A percentile compares a stretch with the other conserved stretches of the same genome.
Evolutionary conservation across 2,329 filamentous ascomycete species (phyloP).

Genomic region (Purpureocillium lavendulum): DNA sequence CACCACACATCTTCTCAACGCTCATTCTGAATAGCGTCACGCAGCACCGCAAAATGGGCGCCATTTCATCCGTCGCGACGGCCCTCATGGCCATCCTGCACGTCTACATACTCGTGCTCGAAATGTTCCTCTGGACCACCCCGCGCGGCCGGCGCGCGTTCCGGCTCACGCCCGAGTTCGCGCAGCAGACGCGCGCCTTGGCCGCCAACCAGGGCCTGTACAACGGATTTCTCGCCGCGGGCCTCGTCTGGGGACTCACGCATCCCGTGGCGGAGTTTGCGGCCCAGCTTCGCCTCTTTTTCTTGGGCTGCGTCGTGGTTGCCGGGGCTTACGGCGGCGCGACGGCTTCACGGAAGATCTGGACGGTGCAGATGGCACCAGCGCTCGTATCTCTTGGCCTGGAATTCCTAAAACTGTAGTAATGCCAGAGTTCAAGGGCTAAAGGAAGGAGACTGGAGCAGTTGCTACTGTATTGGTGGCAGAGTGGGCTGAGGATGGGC

Average conservation of each 20-base stretch:
- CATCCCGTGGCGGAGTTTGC: slow-evolving; percentile 34
- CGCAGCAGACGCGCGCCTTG: slow-evolving; percentile 32
- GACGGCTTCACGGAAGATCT: slow-evolving; percentile 31
- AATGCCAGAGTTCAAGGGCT: neutral
- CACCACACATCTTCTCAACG: too few species aligned
- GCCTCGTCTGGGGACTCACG: slow-evolving; percentile 36
- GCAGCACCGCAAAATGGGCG: too few species aligned
- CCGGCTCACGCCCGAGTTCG: slow-evolving; percentile 33
- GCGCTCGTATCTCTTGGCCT: slow-evolving; percentile 6
- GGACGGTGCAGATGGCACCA: slow-evolving; percentile 31
- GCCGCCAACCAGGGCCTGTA: slow-evolving; percentile 45
- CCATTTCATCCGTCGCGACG: slow-evolving; percentile 17
- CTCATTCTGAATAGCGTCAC: too few species aligned
- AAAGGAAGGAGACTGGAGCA: too few species aligned
- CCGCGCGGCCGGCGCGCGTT: slow-evolving; percentile 37
- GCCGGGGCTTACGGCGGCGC: slow-evolving; percentile 36
- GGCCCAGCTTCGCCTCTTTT: slow-evolving; percentile 37
- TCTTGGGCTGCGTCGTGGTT: slow-evolving; percentile 33
- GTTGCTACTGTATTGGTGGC: too few species aligned
- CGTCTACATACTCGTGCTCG: slow-evolving; percentile 39
- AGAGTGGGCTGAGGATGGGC: too few species aligned
- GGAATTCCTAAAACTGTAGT: slow-evolving; percentile 11
- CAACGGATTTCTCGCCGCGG: slow-evolving; percentile 44
- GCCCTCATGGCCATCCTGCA: slow-evolving; percentile 32
- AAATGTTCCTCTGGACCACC: slow-evolving; percentile 42